A percentile compares a stretch with the other conserved stretches of the same genome.
Conservation (phyloP, 1,284 basidiomycete species). For the Volvariella surrecta region DNA sequence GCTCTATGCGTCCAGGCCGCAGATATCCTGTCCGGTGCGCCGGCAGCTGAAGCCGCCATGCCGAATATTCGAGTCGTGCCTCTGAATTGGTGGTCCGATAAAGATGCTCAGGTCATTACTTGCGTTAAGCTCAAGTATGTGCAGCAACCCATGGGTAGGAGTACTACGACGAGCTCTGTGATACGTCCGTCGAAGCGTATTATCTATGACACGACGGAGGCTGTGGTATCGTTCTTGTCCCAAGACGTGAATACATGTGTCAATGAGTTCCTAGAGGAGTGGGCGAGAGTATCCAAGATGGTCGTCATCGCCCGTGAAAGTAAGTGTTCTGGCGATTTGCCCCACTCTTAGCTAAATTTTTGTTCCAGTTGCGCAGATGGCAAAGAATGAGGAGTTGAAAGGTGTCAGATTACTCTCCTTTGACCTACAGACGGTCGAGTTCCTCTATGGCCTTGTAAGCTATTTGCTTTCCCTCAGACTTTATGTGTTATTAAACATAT, state of each 20-base stretch:
- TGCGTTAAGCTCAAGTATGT: slow-evolving; percentile 85
- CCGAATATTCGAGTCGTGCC: slow-evolving; percentile 85
- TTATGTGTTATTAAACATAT: slow-evolving; percentile 1
- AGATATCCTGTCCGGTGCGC: slow-evolving; percentile 73
- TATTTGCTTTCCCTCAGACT: not conserved
- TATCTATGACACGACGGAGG: slow-evolving; percentile 79
- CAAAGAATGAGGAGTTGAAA: slow-evolving; percentile 57
- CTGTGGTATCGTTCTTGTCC: slow-evolving; percentile 80
- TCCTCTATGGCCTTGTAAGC: slow-evolving; percentile 61
- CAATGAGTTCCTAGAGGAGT: slow-evolving; percentile 82
- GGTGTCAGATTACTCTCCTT: slow-evolving; percentile 78
- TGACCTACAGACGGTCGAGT: slow-evolving; percentile 84
- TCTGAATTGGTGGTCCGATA: slow-evolving; percentile 84
- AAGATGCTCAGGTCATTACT: slow-evolving; percentile 70
- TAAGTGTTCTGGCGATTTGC: slow-evolving; percentile 18
- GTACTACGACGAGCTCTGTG: slow-evolving; percentile 49
- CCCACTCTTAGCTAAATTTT: slow-evolving; percentile 1
- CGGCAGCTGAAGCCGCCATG: slow-evolving; percentile 84
- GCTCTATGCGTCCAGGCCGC: slow-evolving; percentile 76
- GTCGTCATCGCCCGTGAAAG: slow-evolving; percentile 86
- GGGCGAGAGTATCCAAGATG: slow-evolving; percentile 87
- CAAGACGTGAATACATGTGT: slow-evolving; percentile 84
- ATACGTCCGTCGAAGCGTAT: slow-evolving; percentile 77
- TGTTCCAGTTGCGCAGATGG: slow-evolving; percentile 68
- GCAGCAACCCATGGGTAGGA: slow-evolving; percentile 72